Conservation (phyloP, 352 stramenopile species). For the Phytophthora crassamura region DNA sequence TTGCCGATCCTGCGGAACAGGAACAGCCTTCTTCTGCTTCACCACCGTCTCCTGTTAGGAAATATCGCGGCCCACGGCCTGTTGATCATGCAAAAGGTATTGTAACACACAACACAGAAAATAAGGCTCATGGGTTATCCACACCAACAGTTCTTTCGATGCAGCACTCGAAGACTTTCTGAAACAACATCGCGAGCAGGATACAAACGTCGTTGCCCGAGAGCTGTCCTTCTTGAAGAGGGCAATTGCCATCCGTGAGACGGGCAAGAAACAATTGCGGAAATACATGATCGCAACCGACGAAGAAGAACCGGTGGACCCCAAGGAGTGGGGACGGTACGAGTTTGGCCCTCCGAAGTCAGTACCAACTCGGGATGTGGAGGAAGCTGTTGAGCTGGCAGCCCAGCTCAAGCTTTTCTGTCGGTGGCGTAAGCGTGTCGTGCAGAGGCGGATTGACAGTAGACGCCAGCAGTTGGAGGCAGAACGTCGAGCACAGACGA, state of each 20-base stretch:
- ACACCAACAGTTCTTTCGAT: background rate
- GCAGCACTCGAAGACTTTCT: constrained; percentile 61
- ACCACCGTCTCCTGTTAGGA: constrained; percentile 17
- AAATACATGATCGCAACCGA: constrained; percentile 82
- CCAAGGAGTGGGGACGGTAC: constrained; percentile 71
- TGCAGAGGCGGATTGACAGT: constrained; percentile 48
- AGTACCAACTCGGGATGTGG: constrained; percentile 54
- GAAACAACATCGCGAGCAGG: constrained; percentile 44
- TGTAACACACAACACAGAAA: no score
- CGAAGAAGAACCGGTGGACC: constrained; percentile 56
- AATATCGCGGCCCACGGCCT: constrained; percentile 46
- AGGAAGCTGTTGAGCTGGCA: constrained; percentile 51
- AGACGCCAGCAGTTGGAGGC: constrained; percentile 43
- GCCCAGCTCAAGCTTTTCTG: constrained; percentile 71
- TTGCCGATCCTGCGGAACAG: background rate
- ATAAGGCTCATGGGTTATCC: no score
- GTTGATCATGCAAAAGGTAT: constrained; percentile 65
- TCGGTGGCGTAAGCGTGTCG: constrained; percentile 48
- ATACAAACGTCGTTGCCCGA: constrained; percentile 42
- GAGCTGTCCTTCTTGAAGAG: constrained; percentile 71
- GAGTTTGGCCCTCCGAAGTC: constrained; percentile 51
- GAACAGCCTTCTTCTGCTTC: background rate
- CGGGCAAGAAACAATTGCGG: constrained; percentile 59
- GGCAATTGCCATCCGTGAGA: constrained; percentile 61
- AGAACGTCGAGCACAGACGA: constrained; percentile 35